Conservation (phyloP, 768 basidiomycete species). For the Lactarius psammicola region DNA sequence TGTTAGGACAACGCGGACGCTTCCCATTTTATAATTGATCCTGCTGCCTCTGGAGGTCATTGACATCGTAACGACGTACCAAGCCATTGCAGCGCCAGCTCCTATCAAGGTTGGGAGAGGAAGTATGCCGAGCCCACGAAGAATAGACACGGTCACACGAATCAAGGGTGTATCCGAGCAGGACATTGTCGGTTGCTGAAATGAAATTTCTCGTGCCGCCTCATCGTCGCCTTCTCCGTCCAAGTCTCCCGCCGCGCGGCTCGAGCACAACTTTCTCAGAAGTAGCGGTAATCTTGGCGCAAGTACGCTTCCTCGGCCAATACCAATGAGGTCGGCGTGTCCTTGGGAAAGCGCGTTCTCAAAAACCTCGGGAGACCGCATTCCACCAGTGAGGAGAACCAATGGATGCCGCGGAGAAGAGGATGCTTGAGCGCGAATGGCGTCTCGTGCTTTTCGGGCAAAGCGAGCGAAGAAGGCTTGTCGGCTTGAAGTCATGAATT, state of each 20-base stretch:
- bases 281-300: constrained; percentile 57
- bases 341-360: constrained; percentile 48
- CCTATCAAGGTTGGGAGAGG: constrained; percentile 57
- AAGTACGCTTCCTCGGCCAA: constrained; percentile 65
- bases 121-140: constrained; percentile 22
- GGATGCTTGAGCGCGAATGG: constrained; percentile 39
- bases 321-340: constrained; percentile 73
- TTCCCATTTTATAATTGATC: constrained; percentile 30
- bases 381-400: constrained; percentile 79
- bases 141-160: constrained; percentile 25
- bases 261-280: constrained; percentile 28
- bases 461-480: constrained; percentile 76
- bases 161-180: constrained; percentile 7
- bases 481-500: constrained; percentile 44
- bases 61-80: constrained; percentile 65
- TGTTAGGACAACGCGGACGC: constrained; percentile 30
- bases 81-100: constrained; percentile 59
- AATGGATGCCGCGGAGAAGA: constrained; percentile 45
- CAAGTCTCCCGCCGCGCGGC: not conserved
- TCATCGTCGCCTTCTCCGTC: not conserved
- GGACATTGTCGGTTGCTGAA: constrained; percentile 14
- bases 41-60: constrained; percentile 39
- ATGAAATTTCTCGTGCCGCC: constrained; percentile 26
- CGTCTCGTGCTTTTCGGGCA: constrained; percentile 52
- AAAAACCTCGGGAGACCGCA: constrained; percentile 59